Base-by-base conservation (phyloP, 306 rosid genomes). In the Dicorynia guianensis region DNA sequence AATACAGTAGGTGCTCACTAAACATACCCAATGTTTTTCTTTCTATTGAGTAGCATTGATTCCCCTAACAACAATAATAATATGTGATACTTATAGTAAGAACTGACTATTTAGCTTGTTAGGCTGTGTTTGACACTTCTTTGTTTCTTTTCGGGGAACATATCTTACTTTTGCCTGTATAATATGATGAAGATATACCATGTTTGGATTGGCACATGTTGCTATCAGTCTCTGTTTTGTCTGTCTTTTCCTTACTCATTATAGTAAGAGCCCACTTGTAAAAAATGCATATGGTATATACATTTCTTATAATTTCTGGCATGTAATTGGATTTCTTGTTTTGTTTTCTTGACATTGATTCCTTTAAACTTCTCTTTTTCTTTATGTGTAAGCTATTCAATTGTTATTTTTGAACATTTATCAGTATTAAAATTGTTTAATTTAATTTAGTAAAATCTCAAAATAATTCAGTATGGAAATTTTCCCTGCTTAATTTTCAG, bases 101-200 rank as follows among this genome's bases (percentile, higher is more conserved):
- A n/a, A n/a, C n/a, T n/a, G n/a, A n/a, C n/a, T 74, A 73, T 61
- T 43, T 63, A 8, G 58, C 46, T 50, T 14, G 34, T 49, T 50
- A 33, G 50, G 71, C 33, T 62, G 53, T 18, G 14, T 62, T 63
- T 50, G 53, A 36, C 56, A 6, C 50, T 20, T 13, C 30, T 38
- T 74, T 62, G 14, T 13, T 62, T 36, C 11, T 25, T 25, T 36
- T 49, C 5, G 25, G 42, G 52, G 66, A 49, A 55, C 39, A 60
- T 59, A 47, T 72, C 63, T 13, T 38, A 38, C 44, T 8, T 49
- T 47, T n/a, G 25, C 11, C 8, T 48, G 49, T 40, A 49, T 52
- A 34, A 38, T 4, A 7, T 36, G 34, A 47, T 46, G 53, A 58
- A 76, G 30, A 76, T 47, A 49, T 58, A 18, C 69, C 60, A 12